Evolutionary conservation across 75 land plant genomes (phyloP), one percentile per base, ranked within the genome.

Genomic region (Ceratopteris richardii): DNA sequence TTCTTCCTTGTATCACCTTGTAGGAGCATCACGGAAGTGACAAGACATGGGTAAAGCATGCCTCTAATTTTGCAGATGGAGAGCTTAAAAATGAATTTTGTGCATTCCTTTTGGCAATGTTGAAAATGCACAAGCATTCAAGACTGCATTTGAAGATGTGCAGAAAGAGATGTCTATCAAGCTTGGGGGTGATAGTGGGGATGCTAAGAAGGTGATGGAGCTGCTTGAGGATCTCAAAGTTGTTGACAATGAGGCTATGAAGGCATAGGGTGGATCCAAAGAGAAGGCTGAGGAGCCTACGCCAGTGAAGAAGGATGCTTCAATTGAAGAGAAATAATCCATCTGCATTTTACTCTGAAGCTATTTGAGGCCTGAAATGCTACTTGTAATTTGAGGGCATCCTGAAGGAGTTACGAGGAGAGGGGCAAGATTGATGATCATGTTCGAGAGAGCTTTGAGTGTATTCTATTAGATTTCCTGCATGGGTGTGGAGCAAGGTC

Each of bases 11-110:
- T 1, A 69, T 64, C 19, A 21, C 53, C 19, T 41, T 74, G 54
- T 75, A 74, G 55, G 77, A 74, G 60, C 77, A 74, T 52, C 77
- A 77, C 22, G 77, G 77, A 1, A 74, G 57, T 64, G 77, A 74
- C 21, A 74, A 69, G 51, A 50, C 77, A 12, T 74, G 77, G 77
- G 77, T 74, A 19, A 70, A 75, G 77, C 74, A 74, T 57, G 77
- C 77, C 17, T 37, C 51, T 0, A 75, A 74, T 74, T 74, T 60
- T 40, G 75, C 77, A 17, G 77, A 74, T 48, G 77, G 77, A 14
- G 77, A 74, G 37, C 21, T 74, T 25, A 74, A 74, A 56, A 66
- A 74, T 30, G 77, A 74, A n/a, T 70, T 12, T 64, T 74, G 39
- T 69, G 75, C 57, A 70, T 74, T 37, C 74, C 75, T 19, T 47